A percentile compares a stretch with the other conserved stretches of the same genome.
Conservation (phyloP, 139 green algal genomes). For the Edaphochlamys debaryana region DNA sequence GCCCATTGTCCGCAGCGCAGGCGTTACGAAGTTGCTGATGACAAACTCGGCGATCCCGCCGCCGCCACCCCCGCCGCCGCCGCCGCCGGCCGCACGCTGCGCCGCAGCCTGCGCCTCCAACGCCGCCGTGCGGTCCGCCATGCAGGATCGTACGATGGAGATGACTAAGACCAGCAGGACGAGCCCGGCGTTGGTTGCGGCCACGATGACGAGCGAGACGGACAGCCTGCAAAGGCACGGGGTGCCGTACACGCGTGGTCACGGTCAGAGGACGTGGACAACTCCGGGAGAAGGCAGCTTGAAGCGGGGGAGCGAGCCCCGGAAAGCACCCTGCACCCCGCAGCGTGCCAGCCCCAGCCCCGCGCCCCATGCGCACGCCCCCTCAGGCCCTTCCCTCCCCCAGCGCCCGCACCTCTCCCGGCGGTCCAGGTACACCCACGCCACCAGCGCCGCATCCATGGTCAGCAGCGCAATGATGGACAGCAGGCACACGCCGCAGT, state of each 20-base stretch:
- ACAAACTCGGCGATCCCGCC: constrained; percentile 21
- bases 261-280: too few relatives aligned
- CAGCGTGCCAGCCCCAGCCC: too few relatives aligned
- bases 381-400: too few relatives aligned
- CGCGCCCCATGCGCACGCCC: too few relatives aligned
- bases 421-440: constrained; percentile 28
- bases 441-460: constrained; percentile 34
- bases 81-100: background rate
- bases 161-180: constrained; percentile 34
- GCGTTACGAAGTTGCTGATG: constrained; percentile 31
- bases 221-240: constrained; percentile 45
- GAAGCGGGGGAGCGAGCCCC: too few relatives aligned
- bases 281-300: too few relatives aligned
- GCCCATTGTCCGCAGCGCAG: constrained; percentile 25
- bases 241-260: too few relatives aligned
- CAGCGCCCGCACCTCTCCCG: constrained; percentile 1
- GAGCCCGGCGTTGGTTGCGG: constrained; percentile 32
- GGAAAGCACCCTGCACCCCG: too few relatives aligned
- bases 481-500: constrained; percentile 49
- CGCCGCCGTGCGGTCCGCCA: constrained; percentile 14
- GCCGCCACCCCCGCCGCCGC: background rate
- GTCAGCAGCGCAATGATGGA: constrained; percentile 48
- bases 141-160: constrained; percentile 14
- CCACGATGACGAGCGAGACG: constrained; percentile 32
- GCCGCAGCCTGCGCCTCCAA: constrained; percentile 10